phyloP scores from a whole-genome alignment of 495 filamentous ascomycete species.

The Aspergillus egyptiacus region DNA sequence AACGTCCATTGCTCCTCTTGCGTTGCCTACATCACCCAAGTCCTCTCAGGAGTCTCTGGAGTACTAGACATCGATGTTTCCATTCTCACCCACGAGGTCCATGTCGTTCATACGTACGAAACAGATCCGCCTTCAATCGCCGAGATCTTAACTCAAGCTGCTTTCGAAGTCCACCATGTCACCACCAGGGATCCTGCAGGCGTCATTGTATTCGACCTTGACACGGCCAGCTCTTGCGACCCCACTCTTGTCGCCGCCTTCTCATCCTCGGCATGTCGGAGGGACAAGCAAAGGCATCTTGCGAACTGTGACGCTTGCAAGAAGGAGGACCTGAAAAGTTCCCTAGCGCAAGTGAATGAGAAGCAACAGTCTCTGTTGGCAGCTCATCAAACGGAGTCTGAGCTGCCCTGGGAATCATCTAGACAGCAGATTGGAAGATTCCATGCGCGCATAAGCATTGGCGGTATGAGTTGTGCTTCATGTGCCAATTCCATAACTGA shows the following conservation, averaged over 20 bases:
- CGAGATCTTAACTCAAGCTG: conserved; percentile 38
- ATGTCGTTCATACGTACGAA: conserved; percentile 29
- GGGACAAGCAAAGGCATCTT: conserved; percentile 32
- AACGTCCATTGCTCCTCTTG: conserved; percentile 53
- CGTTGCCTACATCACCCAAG: conserved; percentile 41
- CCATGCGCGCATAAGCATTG: conserved; percentile 46
- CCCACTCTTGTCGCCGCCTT: conserved; percentile 18
- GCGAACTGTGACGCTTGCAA: conserved; percentile 47
- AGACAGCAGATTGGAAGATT: conserved; percentile 21
- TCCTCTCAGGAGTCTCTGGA: conserved; percentile 31
- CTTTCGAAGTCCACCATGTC: conserved; percentile 46
- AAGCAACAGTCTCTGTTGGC: not conserved
- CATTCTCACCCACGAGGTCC: conserved; percentile 43
- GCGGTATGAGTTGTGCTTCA: conserved; percentile 62
- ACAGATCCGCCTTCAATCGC: conserved; percentile 32
- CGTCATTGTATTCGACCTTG: conserved; percentile 27
- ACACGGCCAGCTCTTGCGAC: conserved; percentile 27
- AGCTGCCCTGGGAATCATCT: not conserved
- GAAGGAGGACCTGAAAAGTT: conserved; percentile 26
- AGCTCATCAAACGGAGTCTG: not conserved
- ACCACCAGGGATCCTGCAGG: conserved; percentile 34
- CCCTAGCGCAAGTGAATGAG: not conserved
- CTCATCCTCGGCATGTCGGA: conserved; percentile 14
- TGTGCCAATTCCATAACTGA: conserved; percentile 52
- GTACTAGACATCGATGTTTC: conserved; percentile 38